phyloP scores from a whole-genome alignment of 2,329 filamentous ascomycete genomes.

The Aspergillus sojae region DNA sequence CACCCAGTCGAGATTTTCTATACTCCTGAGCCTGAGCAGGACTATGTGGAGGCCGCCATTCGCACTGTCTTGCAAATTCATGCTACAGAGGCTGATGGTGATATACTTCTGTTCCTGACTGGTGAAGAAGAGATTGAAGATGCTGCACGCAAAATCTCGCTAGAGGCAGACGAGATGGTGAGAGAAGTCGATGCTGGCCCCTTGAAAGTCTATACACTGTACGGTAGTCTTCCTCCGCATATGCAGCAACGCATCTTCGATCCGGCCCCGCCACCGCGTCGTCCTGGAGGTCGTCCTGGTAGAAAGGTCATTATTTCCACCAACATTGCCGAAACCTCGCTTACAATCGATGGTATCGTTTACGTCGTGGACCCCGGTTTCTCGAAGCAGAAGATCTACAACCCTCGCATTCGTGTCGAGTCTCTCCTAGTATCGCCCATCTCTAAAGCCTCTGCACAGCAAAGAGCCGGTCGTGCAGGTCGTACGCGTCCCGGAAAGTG shows the following conservation, averaged over 20 bases:
- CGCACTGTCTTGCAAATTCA: constrained; percentile 96
- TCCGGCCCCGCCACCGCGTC: constrained; percentile 73
- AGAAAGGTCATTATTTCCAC: constrained; percentile 93
- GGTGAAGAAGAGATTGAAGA: constrained; percentile 99
- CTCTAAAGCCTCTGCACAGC: constrained; percentile 94
- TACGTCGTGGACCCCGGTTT: constrained; percentile 99
- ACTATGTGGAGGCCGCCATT: constrained; percentile 94
- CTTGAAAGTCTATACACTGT: constrained; percentile 86
- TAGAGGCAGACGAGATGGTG: constrained; percentile 90
- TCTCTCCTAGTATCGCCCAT: constrained; percentile 97
- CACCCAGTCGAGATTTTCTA: constrained; percentile 98
- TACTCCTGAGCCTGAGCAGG: constrained; percentile 90
- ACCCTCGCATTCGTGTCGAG: constrained; percentile 93
- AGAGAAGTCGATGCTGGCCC: constrained; percentile 90
- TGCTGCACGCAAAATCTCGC: constrained; percentile 83
- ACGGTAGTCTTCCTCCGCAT: constrained; percentile 86
- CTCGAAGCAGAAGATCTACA: constrained; percentile 99
- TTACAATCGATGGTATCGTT: constrained; percentile 98
- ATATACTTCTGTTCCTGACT: constrained; percentile 91
- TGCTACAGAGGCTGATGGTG: constrained; percentile 86
- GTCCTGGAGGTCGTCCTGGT: constrained; percentile 79
- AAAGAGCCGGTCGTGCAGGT: constrained; percentile 97
- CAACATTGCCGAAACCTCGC: constrained; percentile 95
- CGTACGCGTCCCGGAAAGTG: constrained; percentile 98
- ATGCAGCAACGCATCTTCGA: constrained; percentile 97